These are phyloP conservation scores for Verticillium albo-atrum DNA, from an alignment of 2,329 filamentous ascomycete genomes.

Conservation along the genomic window DNA sequence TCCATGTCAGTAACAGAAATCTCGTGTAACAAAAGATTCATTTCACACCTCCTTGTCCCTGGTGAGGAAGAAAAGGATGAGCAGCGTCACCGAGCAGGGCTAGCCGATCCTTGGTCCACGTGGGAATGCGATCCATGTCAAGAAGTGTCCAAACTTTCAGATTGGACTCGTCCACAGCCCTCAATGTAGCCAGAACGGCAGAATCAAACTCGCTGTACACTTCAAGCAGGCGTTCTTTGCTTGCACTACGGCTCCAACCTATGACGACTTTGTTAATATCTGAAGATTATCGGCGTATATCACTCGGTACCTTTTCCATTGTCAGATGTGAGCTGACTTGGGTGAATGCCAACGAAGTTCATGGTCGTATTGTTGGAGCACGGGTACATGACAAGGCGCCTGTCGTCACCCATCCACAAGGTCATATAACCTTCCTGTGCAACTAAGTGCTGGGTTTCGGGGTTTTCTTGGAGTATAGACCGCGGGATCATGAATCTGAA, in stretches of 20 bases:
- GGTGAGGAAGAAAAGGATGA: constrained; percentile 61
- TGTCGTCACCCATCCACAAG: constrained; percentile 36
- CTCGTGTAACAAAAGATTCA: not conserved
- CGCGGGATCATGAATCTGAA: constrained; percentile 48
- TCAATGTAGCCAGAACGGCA: constrained; percentile 30
- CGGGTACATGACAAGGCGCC: constrained; percentile 43
- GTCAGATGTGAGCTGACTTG: constrained; percentile 15
- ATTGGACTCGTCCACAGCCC: constrained; percentile 24
- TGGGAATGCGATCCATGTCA: constrained; percentile 56
- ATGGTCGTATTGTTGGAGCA: constrained; percentile 36
- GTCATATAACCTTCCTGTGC: constrained; percentile 21
- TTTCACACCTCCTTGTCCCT: constrained; percentile 14
- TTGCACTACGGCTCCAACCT: constrained; percentile 35
- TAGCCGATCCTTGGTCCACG: constrained; percentile 49
- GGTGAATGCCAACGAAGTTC: constrained; percentile 50
- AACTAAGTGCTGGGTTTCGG: constrained; percentile 25
- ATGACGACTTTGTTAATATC: not conserved
- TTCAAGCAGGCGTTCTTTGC: constrained; percentile 29
- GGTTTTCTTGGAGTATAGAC: constrained; percentile 21
- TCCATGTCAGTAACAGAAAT: not conserved
- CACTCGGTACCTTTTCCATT: not conserved
- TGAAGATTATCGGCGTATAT: not conserved
- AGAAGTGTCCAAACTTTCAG: constrained; percentile 53
- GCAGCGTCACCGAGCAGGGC: constrained; percentile 63
- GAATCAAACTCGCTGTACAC: constrained; percentile 38